These are phyloP conservation scores for Rhododendron griersonianum DNA, from an alignment of 148 eudicot species.

Conservation along the genomic window DNA sequence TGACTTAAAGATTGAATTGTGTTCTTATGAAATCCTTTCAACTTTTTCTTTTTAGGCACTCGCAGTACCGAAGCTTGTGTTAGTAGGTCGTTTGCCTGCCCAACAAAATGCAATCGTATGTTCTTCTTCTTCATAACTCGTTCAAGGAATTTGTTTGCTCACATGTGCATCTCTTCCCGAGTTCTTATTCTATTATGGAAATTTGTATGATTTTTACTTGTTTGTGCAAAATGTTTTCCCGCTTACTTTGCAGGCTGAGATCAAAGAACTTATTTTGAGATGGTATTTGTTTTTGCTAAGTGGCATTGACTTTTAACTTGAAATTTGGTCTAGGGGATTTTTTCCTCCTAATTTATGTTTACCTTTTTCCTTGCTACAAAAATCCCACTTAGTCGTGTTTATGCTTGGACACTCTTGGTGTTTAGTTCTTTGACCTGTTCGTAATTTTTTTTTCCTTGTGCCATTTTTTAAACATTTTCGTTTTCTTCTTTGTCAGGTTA, in stretches of 20 bases:
- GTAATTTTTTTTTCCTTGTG: background rate
- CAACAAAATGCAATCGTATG: too few species aligned
- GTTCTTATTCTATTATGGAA: background rate
- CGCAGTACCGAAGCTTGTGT: slow-evolving; percentile 80
- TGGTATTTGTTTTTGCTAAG: background rate
- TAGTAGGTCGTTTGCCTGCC: slow-evolving; percentile 37
- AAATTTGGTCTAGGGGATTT: background rate
- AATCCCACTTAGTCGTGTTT: background rate
- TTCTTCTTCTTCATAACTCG: slow-evolving; percentile 16
- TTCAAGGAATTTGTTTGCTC: background rate
- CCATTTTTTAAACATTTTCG: background rate
- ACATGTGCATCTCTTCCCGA: background rate
- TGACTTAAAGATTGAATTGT: background rate
- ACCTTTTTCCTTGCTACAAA: background rate
- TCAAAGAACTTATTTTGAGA: background rate
- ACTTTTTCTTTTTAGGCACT: slow-evolving; percentile 57
- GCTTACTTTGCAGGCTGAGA: background rate
- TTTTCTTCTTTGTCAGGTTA: slow-evolving; percentile 50
- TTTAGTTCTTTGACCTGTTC: background rate
- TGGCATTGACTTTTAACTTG: background rate
- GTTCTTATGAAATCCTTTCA: slow-evolving; percentile 8
- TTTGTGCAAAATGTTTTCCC: background rate
- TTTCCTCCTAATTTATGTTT: background rate
- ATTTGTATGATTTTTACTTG: background rate
- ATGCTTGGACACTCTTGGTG: background rate